Percentiles rank a stretch among this genome's conserved stretches.
Conservation (phyloP, 345 rosid species). For the Carallia brachiata region DNA sequence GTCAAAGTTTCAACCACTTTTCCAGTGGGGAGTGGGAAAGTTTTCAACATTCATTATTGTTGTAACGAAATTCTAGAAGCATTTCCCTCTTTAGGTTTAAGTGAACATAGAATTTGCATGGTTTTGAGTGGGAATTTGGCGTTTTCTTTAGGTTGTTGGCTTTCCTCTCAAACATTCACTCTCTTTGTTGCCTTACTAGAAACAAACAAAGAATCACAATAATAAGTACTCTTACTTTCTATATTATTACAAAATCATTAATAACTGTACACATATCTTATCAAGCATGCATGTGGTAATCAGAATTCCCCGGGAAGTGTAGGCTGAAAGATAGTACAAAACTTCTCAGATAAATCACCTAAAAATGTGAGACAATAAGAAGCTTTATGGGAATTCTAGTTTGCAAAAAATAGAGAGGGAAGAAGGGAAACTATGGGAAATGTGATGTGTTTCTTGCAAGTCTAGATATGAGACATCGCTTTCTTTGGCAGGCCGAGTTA, state of each 20-base stretch:
- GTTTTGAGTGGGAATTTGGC: conserved; percentile 46
- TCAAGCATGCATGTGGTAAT: not conserved
- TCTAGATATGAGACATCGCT: not conserved
- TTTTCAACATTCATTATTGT: conserved; percentile 4
- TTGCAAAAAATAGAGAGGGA: conserved; percentile 6
- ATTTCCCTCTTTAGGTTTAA: conserved; percentile 3
- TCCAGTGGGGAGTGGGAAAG: conserved; percentile 10
- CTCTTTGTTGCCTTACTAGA: conserved; percentile 1
- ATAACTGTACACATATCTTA: too few relatives aligned
- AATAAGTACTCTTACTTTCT: not conserved
- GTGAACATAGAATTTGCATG: conserved; percentile 35
- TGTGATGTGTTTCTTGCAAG: not conserved
- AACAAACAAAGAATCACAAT: not conserved
- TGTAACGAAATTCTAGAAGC: conserved; percentile 10
- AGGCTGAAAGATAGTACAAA: conserved; percentile 12
- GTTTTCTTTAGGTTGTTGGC: conserved; percentile 25
- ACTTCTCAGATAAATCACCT: conserved; percentile 7
- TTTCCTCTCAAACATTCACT: too few relatives aligned
- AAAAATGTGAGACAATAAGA: conserved; percentile 25
- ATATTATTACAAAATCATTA: too few relatives aligned
- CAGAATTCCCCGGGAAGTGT: conserved; percentile 11
- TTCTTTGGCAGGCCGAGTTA: not conserved
- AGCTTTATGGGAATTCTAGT: conserved; percentile 19
- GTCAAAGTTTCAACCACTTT: conserved; percentile 7
- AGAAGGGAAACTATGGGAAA: conserved; percentile 5